These are phyloP conservation scores for Hymenoscyphus linearis DNA, from an alignment of 2,329 filamentous ascomycete species.

Conservation along the genomic window DNA sequence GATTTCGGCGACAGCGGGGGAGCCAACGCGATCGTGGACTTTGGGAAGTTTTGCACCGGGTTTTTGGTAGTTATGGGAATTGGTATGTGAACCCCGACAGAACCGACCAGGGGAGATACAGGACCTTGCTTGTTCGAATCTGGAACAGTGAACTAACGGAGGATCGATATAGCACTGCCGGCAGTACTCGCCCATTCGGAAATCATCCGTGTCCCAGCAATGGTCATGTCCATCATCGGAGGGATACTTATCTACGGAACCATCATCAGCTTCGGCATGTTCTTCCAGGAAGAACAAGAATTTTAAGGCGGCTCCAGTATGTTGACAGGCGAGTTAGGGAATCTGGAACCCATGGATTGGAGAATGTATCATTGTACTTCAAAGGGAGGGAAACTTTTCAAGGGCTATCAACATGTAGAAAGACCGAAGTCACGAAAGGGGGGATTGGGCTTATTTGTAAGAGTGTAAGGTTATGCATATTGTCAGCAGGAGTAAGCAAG, in stretches of 20 bases:
- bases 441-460: neutral
- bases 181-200: constrained; percentile 81
- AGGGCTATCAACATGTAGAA: neutral
- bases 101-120: neutral
- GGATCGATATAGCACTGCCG: constrained; percentile 62
- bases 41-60: constrained; percentile 89
- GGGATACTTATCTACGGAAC: constrained; percentile 95
- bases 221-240: constrained; percentile 91
- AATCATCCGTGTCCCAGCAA: constrained; percentile 76
- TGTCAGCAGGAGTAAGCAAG: constrained; percentile 2
- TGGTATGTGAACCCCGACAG: constrained; percentile 53
- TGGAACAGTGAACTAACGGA: constrained; percentile 3
- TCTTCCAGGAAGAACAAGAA: constrained; percentile 96
- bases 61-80: constrained; percentile 97
- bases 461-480: constrained; percentile 4
- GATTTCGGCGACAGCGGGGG: constrained; percentile 83
- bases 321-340: neutral
- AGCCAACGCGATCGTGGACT: constrained; percentile 73
- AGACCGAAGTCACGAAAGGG: neutral
- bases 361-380: neutral
- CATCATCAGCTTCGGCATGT: constrained; percentile 96
- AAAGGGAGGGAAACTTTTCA: neutral
- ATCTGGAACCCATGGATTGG: neutral
- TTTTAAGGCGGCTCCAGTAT: constrained; percentile 51
- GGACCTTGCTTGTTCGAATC: neutral